Evolutionary conservation across 305 asterid species (phyloP), one percentile per base, ranked within the genome.

Genomic region (Salvia sclarea): DNA sequence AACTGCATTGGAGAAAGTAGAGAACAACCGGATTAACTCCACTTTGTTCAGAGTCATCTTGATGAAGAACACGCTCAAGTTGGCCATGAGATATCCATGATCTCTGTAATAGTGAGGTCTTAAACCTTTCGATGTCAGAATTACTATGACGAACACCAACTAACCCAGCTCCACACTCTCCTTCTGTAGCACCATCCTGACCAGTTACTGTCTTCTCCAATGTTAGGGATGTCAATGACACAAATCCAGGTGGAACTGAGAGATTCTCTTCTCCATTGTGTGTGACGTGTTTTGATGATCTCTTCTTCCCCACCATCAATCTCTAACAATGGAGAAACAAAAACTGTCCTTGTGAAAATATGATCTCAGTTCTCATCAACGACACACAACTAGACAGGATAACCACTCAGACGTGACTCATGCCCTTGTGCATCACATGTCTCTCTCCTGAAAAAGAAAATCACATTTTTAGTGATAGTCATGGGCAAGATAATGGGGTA

Each of bases 171-270:
- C 61, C 50, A 59, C 24, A 18, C 70, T 67, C 79, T 40, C 9
- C 43, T 45, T 22, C 83, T 48, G 43, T 71, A 67, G 62, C 28
- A 28, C 74, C 71, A 57, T 68, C 80, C 24, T 35, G 74, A 67
- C 35, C 68, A 44, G 68, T 66, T 30, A 41, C 73, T 22, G 41
- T 73, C 78, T 75, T 78, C 84, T 66, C 82, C 69, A 86, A 74
- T 13, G 79, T 78, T 76, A 90, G 79, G 63, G 96, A 67, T 5
- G 89, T 82, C 47, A 81, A 77, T 8, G 89, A 85, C 59, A 31
- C 88, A 74, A 86, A 92, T 63, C 98, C 97, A 12, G 98, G 98
- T 8, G 95, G 97, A 54, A 80, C 85, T 6, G 80, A 65, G 40
- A 71, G 78, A 30, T 37, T 37, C 28, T 68, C 82, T 53, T 49